These are phyloP conservation scores for Prototheca wickerhamii DNA, from an alignment of 163 green algal species.

Conservation along the genomic window DNA sequence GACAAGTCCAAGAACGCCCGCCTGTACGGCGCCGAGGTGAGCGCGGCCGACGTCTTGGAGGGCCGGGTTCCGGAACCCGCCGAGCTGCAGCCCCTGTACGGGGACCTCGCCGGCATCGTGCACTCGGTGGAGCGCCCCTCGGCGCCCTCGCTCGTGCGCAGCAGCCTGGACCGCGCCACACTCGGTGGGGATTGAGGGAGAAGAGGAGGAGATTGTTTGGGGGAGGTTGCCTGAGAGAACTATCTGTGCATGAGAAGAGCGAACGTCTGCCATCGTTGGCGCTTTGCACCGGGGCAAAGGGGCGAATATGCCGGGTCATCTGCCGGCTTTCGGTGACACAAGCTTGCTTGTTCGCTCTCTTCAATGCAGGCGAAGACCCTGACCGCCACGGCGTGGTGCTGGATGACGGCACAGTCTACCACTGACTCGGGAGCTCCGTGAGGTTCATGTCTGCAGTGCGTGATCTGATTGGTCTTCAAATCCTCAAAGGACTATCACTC, in stretches of 20 bases:
- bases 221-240: not conserved
- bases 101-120: not conserved
- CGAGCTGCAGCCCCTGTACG: conserved; percentile 17
- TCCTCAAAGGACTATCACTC: not conserved
- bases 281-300: not conserved
- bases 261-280: too few species aligned
- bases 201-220: not conserved
- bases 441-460: not conserved
- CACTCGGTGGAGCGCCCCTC: not conserved
- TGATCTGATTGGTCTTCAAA: too few species aligned
- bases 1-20: not conserved
- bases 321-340: not conserved
- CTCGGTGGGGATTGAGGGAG: not conserved
- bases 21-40: conserved; percentile 4
- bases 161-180: not conserved
- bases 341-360: not conserved
- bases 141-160: not conserved
- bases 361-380: not conserved
- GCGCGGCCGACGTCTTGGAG: conserved; percentile 2
- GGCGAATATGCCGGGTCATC: not conserved
- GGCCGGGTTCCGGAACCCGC: not conserved
- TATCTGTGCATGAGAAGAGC: too few species aligned
- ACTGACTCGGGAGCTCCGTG: not conserved
- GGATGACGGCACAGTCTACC: not conserved
- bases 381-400: not conserved